Percentiles rank a stretch among this genome's conserved stretches.
Evolutionary conservation across 2,329 filamentous ascomycete genomes (phyloP).

Genomic region (Microdochium nivale): DNA sequence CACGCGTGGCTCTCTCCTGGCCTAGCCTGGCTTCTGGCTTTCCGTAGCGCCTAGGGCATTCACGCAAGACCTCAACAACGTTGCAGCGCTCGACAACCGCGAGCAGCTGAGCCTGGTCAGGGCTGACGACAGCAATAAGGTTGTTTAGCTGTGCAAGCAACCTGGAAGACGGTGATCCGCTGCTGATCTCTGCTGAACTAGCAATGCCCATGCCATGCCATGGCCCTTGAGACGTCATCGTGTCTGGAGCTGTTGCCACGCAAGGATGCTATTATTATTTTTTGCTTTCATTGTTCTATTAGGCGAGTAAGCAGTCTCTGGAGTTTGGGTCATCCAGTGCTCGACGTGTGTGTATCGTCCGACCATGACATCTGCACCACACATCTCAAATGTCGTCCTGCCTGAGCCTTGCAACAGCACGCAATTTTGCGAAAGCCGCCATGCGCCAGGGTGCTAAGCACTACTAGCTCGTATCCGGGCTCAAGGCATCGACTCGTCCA

Average conservation of each 20-base stretch:
- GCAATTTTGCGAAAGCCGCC: background rate
- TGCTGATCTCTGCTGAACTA: background rate
- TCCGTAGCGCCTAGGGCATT: too few species aligned
- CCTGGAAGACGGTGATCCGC: background rate
- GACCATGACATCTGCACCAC: too few species aligned
- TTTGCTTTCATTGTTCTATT: too few species aligned
- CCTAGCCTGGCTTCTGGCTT: too few species aligned
- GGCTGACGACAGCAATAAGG: background rate
- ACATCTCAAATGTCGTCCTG: too few species aligned
- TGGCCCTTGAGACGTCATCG: background rate
- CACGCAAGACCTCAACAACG: too few species aligned
- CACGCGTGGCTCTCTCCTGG: too few species aligned
- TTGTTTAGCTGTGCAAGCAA: background rate
- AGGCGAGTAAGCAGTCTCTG: background rate
- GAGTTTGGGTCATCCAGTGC: background rate
- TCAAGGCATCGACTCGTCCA: background rate
- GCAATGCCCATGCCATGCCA: background rate
- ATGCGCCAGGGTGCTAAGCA: background rate
- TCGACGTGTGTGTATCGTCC: background rate
- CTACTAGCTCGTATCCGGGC: background rate
- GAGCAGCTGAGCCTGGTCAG: background rate
- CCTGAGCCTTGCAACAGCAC: background rate
- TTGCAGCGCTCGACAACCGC: background rate
- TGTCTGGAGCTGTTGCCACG: background rate
- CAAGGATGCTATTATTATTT: background rate